Conservation (phyloP, 192 early-diverging fungal genomes). For the Phlyctochytrium planicorne region DNA sequence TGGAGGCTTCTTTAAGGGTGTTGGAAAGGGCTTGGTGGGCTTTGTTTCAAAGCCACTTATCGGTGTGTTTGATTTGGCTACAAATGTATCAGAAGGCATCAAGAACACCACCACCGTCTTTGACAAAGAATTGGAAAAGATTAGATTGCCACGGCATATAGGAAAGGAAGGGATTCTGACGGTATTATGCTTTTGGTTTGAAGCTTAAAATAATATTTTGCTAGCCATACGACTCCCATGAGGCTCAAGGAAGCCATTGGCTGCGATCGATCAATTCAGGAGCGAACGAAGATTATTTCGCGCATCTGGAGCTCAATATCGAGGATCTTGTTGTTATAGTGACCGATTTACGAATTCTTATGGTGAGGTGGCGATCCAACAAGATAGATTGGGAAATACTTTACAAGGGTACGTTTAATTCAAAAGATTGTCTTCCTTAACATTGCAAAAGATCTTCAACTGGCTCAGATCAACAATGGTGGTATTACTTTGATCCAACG, state of each 20-base stretch:
- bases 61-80: constrained; percentile 92
- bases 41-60: constrained; percentile 93
- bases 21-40: constrained; percentile 92
- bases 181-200: constrained; percentile 33
- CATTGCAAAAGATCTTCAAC: constrained; percentile 36
- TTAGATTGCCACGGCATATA: constrained; percentile 81
- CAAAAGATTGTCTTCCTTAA: neutral
- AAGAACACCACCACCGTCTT: constrained; percentile 91
- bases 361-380: constrained; percentile 67
- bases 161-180: constrained; percentile 81
- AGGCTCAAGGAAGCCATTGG: constrained; percentile 85
- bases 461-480: constrained; percentile 31
- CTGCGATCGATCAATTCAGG: constrained; percentile 78
- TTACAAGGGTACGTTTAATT: constrained; percentile 46
- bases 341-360: constrained; percentile 74
- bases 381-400: constrained; percentile 84
- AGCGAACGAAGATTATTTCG: constrained; percentile 80
- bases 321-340: constrained; percentile 85
- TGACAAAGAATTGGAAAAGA: constrained; percentile 79
- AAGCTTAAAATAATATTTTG: neutral
- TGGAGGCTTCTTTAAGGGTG: constrained; percentile 91
- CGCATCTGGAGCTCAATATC: constrained; percentile 78
- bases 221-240: constrained; percentile 66
- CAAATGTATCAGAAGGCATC: constrained; percentile 81
- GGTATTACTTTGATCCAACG: constrained; percentile 38